phyloP scores from a whole-genome alignment of 768 basidiomycete genomes.

The Russula ochroleuca region DNA sequence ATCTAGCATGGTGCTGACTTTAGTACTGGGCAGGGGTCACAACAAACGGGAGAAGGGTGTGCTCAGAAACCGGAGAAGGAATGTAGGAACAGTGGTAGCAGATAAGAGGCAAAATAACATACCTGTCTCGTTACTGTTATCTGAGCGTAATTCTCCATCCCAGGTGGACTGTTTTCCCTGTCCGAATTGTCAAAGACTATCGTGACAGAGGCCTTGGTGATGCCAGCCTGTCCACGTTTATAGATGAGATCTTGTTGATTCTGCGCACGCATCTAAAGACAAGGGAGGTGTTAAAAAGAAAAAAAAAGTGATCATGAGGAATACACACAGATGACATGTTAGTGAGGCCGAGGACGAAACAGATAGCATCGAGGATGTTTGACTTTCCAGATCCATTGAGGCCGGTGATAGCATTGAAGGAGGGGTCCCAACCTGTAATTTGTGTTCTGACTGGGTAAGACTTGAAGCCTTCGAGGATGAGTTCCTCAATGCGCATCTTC shows the following conservation, averaged over 20 bases:
- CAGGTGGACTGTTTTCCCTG: constrained; percentile 73
- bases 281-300: background rate
- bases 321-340: constrained; percentile 82
- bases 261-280: constrained; percentile 76
- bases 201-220: constrained; percentile 96
- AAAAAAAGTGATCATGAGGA: background rate
- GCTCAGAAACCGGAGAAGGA: background rate
- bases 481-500: constrained; percentile 28
- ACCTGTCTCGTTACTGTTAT: constrained; percentile 98
- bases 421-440: constrained; percentile 94
- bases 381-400: constrained; percentile 96
- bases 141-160: constrained; percentile 73
- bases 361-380: constrained; percentile 98
- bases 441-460: constrained; percentile 95
- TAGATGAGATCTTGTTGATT: constrained; percentile 98
- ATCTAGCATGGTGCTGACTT: constrained; percentile 48
- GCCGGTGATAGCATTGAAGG: constrained; percentile 98
- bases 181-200: constrained; percentile 99
- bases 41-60: background rate
- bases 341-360: constrained; percentile 96
- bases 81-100: background rate
- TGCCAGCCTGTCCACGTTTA: constrained; percentile 96
- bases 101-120: constrained; percentile 25
- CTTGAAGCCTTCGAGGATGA: constrained; percentile 72
- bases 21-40: background rate